A percentile compares a stretch with the other conserved stretches of the same genome.
Evolutionary conservation across 768 basidiomycete species (phyloP).

Genomic region (Termitomyces sp.): DNA sequence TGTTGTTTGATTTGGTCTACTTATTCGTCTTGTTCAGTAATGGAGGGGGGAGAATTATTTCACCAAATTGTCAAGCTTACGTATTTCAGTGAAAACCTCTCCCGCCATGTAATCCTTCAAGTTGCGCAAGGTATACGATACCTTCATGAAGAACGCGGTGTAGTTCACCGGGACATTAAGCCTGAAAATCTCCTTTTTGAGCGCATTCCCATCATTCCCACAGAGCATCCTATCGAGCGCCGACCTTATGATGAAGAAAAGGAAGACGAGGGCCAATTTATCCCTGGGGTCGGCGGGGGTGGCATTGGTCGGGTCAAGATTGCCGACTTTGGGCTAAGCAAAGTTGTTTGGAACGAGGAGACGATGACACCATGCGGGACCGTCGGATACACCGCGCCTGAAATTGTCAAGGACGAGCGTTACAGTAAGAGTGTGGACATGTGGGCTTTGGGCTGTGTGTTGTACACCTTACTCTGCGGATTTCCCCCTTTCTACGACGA

Average conservation of each 20-base stretch:
- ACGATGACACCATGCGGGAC: conserved; percentile 99
- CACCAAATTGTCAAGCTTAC: conserved; percentile 99
- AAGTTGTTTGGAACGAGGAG: conserved; percentile 98
- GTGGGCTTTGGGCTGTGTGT: conserved; percentile 99
- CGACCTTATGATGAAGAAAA: conserved; percentile 98
- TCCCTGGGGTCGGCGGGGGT: conserved; percentile 88
- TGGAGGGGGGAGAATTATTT: conserved; percentile 98
- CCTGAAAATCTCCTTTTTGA: conserved; percentile 97
- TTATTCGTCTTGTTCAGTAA: conserved; percentile 52
- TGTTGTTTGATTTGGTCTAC: conserved; percentile 5
- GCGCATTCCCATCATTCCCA: conserved; percentile 87
- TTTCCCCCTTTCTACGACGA: conserved; percentile 99
- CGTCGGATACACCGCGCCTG: conserved; percentile 98
- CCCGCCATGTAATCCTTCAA: conserved; percentile 95
- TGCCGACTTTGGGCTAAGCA: conserved; percentile 95
- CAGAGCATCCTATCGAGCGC: conserved; percentile 56
- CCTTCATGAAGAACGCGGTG: conserved; percentile 95
- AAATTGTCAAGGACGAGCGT: conserved; percentile 98
- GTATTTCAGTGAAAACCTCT: conserved; percentile 96
- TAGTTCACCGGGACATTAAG: conserved; percentile 99
- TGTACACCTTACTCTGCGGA: conserved; percentile 96
- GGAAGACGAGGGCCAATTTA: conserved; percentile 96
- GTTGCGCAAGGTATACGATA: conserved; percentile 93
- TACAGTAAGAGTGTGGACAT: conserved; percentile 97
- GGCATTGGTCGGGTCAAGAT: conserved; percentile 98